These are phyloP conservation scores for Lasiodiplodia gonubiensis DNA, from an alignment of 2,329 filamentous ascomycete species.

Conservation along the genomic window DNA sequence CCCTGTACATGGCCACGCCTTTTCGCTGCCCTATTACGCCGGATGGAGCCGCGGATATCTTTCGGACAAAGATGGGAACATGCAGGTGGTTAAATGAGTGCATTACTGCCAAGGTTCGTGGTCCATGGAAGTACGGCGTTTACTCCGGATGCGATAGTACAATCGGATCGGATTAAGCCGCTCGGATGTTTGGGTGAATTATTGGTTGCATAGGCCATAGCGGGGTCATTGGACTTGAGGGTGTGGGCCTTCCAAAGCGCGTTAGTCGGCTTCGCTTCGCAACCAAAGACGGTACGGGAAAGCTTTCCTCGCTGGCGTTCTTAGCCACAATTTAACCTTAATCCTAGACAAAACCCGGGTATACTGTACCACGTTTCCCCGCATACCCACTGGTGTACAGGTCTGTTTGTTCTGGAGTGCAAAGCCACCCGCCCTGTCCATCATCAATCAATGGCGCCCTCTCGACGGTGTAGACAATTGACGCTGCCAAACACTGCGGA, in stretches of 20 bases:
- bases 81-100: background rate
- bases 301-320: background rate
- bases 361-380: conserved; percentile 9
- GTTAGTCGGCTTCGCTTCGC: conserved; percentile 7
- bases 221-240: background rate
- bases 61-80: background rate
- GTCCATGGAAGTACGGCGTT: background rate
- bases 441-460: background rate
- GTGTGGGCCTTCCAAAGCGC: conserved; percentile 6
- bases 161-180: background rate
- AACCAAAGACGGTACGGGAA: conserved; percentile 3
- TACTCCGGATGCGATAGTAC: background rate
- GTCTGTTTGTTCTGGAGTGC: background rate
- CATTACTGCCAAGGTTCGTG: background rate
- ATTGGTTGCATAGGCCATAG: background rate
- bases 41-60: background rate
- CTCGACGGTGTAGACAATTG: background rate
- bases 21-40: background rate
- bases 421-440: background rate
- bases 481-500: background rate
- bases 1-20: background rate
- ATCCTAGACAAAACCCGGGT: background rate
- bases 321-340: conserved; percentile 24
- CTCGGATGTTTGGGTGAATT: background rate
- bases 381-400: background rate